Conservation (phyloP, 805 yeast species). For the Spencermartinsiella europaea region DNA sequence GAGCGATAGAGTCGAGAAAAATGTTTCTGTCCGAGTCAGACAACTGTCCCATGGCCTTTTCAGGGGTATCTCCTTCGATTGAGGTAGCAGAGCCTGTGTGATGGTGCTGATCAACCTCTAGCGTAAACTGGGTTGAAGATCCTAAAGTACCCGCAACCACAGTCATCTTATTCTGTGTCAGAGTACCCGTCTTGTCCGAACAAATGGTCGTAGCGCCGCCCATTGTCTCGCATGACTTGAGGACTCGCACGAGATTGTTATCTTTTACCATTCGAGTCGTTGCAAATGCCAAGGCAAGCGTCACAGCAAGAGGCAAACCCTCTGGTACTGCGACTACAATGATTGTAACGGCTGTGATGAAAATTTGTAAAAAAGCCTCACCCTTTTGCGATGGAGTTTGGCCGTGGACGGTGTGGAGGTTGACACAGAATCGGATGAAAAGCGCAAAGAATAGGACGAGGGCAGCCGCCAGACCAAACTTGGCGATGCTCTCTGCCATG, state of each 20-base stretch:
- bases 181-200: slow-evolving; percentile 96
- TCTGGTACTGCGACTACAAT: slow-evolving; percentile 99
- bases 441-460: slow-evolving; percentile 72
- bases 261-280: slow-evolving; percentile 97
- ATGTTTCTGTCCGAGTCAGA: slow-evolving; percentile 18
- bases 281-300: slow-evolving; percentile 94
- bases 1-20: slow-evolving; percentile 52
- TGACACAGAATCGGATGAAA: slow-evolving; percentile 66
- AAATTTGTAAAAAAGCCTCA: slow-evolving; percentile 71
- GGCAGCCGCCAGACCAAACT: slow-evolving; percentile 86
- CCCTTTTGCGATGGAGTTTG: slow-evolving; percentile 68
- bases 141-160: slow-evolving; percentile 78
- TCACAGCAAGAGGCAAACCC: slow-evolving; percentile 96
- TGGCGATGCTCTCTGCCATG: slow-evolving; percentile 92
- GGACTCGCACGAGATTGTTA: slow-evolving; percentile 89
- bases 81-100: not conserved
- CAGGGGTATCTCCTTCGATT: not conserved
- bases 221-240: slow-evolving; percentile 96
- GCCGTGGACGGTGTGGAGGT: slow-evolving; percentile 44
- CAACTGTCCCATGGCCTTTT: slow-evolving; percentile 9
- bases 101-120: slow-evolving; percentile 38
- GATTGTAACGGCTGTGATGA: slow-evolving; percentile 87
- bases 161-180: slow-evolving; percentile 90
- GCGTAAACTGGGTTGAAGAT: slow-evolving; percentile 37
- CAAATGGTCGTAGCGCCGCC: slow-evolving; percentile 97